Evolutionary conservation across 257 asterid genomes (phyloP), one percentile per base, ranked within the genome.

Genomic region (Ophiorrhiza pumila): DNA sequence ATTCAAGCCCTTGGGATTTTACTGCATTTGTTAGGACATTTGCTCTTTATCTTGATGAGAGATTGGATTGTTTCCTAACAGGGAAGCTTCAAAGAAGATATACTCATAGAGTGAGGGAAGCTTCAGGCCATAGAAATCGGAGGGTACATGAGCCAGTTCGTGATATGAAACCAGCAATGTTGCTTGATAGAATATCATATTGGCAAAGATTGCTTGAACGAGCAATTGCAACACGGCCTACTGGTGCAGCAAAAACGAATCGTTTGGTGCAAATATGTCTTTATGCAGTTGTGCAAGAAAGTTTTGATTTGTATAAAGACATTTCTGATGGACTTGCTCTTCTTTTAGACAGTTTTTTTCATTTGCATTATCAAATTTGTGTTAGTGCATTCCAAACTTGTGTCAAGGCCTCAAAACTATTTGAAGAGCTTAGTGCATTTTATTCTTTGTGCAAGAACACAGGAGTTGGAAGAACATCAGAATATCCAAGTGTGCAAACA

Each of bases 1-100:
- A 87, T 63, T 88, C 96, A 0, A 88, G 91, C 53, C 96, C 97
- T 0, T 92, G 96, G 97, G 93, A 92, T 79, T 91, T 82, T 83
- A 88, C 96, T 0, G 85, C 97, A 9, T 92, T 90, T n/a, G 87
- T 92, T 18, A 83, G 97, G n/a, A 92, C 91, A 0, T 87, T 92
- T 34, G 93, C 96, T 14, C 90, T 92, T 8, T 92, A 88, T 64
- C 87, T 92, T 7, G 97, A 92, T 35, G 96, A 90, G 79, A 89
- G 96, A 14, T 69, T 92, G 18, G 98, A 92, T 65, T 92, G 94
- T 77, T 92, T 88, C 42, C 85, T 91, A 2, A 91, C 91, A 0
- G 96, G 97, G 57, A 90, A 92, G 77, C 82, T 92, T 3, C 98
- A 88, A 58, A 76, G 90, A 5, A 71, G 91, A 31, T 86, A 81